Evolutionary conservation across 2,329 filamentous ascomycete species (phyloP), one percentile per base, ranked within the genome.

Genomic region (Pseudocercospora macadamiae): DNA sequence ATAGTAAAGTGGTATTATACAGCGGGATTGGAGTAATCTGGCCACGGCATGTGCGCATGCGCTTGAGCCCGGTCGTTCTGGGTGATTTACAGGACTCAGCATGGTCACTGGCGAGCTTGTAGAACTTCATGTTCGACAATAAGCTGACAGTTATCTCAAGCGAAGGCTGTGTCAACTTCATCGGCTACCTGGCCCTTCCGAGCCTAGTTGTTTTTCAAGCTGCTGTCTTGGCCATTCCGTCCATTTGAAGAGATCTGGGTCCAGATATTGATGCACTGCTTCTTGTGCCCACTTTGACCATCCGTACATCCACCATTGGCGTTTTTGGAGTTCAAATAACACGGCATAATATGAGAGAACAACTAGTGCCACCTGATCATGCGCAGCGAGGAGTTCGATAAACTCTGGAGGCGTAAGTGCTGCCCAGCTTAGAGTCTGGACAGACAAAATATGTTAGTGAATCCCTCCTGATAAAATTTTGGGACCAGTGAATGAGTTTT

Each of bases 271-370:
- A 18, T 48, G 37, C 3, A 60, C 55, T 48, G 60, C 55, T 8
- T 62, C 55, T 37, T 60, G 28, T 2, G 57, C 61, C 62, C 60
- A 64, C n/a, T 48, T 34, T 5, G 54, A 44, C 60, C 62, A 64
- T 3, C 51, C 53, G 2, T 49, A 36, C 45, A 55, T 42, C 57
- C 55, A 62, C 62, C 60, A 64, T 14, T 51, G 36, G 23, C 32
- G 34, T 18, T 57, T 37, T 26, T 58, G 54, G 4, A 55, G 18
- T 10, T 55, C 49, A 14, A 64, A 60, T 3, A 64, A 28, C 14
- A 62, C 57, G 3, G 59, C 56, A 37, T 60, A 62, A 45, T 60
- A 55, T 14, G 59, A 54, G 25, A 64, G 30, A 18, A 64, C 47
- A 19, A 62, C 57, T 4, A 64, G 44, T 7, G 62, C 54, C 5